Conservation (phyloP, 805 yeast genomes). For the Teunomyces lycoperdinae region DNA sequence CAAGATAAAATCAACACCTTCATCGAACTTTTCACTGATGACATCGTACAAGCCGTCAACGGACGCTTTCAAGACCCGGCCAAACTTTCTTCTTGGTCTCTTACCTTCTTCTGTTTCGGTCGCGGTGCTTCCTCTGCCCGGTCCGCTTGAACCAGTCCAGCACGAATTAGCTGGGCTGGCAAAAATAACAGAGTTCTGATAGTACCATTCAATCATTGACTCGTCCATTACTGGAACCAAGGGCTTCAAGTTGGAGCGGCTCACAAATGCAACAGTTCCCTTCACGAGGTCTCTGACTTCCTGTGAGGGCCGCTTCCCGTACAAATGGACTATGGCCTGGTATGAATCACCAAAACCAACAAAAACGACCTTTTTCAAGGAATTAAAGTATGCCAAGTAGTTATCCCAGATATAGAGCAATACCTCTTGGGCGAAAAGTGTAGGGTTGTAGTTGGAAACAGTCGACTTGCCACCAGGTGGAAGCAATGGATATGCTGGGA, state of each 20-base stretch:
- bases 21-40: slow-evolving; percentile 78
- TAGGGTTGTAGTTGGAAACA: slow-evolving; percentile 48
- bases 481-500: slow-evolving; percentile 57
- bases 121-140: slow-evolving; percentile 17
- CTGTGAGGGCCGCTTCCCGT: slow-evolving; percentile 68
- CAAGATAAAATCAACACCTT: slow-evolving; percentile 77
- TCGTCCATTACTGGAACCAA: slow-evolving; percentile 88
- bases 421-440: slow-evolving; percentile 72
- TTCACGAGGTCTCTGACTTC: slow-evolving; percentile 59
- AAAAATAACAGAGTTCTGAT: slow-evolving; percentile 78
- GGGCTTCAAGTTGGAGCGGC: slow-evolving; percentile 67
- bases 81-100: slow-evolving; percentile 86
- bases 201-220: slow-evolving; percentile 87
- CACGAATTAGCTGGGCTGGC: slow-evolving; percentile 72
- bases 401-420: slow-evolving; percentile 87
- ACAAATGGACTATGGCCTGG: slow-evolving; percentile 79
- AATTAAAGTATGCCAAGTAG: slow-evolving; percentile 68
- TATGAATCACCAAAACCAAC: slow-evolving; percentile 90
- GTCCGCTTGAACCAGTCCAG: slow-evolving; percentile 58
- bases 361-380: slow-evolving; percentile 67
- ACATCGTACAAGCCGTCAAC: slow-evolving; percentile 73
- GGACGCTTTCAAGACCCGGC: slow-evolving; percentile 77
- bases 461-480: slow-evolving; percentile 15
- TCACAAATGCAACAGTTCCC: slow-evolving; percentile 69
- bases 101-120: slow-evolving; percentile 31